These are phyloP conservation scores for Chlamydomonas asymmetrica DNA, from an alignment of 139 green algal genomes.

Conservation along the genomic window DNA sequence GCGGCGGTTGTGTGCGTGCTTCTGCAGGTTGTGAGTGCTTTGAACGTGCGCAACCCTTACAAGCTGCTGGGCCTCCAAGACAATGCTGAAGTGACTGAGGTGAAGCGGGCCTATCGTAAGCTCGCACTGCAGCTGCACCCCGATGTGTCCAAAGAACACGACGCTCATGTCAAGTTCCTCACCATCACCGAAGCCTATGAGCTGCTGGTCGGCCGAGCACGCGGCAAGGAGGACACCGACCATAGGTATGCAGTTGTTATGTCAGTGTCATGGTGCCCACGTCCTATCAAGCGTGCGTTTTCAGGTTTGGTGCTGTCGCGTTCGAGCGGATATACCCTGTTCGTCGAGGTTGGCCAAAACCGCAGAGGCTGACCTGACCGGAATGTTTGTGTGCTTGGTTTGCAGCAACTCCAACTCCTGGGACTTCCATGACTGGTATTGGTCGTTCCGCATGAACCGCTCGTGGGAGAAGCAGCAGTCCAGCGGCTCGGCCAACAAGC, in stretches of 20 bases:
- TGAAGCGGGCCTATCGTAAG: constrained; percentile 48
- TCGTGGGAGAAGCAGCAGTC: constrained; percentile 34
- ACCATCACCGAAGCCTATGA: constrained; percentile 49
- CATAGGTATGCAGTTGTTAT: too few relatives aligned
- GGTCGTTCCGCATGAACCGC: constrained; percentile 46
- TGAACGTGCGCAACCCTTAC: too few relatives aligned
- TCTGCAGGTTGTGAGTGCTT: too few relatives aligned
- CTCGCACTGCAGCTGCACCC: constrained; percentile 47
- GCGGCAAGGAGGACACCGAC: constrained; percentile 9
- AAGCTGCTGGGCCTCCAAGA: constrained; percentile 29
- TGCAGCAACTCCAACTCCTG: constrained; percentile 13
- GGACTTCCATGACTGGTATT: constrained; percentile 58
- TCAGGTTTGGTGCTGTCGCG: too few relatives aligned
- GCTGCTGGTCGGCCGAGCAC: constrained; percentile 25
- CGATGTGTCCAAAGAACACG: constrained; percentile 36
- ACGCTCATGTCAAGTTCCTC: constrained; percentile 37
- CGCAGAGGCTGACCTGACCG: neutral
- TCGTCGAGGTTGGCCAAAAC: too few relatives aligned
- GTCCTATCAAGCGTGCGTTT: neutral
- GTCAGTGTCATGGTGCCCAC: neutral
- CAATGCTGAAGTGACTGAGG: constrained; percentile 38
- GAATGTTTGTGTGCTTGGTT: neutral
- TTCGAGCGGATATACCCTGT: too few relatives aligned
- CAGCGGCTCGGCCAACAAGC: neutral
- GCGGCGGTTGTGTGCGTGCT: too few relatives aligned